Conservation (phyloP, 768 basidiomycete genomes). For the Russula sp. region DNA sequence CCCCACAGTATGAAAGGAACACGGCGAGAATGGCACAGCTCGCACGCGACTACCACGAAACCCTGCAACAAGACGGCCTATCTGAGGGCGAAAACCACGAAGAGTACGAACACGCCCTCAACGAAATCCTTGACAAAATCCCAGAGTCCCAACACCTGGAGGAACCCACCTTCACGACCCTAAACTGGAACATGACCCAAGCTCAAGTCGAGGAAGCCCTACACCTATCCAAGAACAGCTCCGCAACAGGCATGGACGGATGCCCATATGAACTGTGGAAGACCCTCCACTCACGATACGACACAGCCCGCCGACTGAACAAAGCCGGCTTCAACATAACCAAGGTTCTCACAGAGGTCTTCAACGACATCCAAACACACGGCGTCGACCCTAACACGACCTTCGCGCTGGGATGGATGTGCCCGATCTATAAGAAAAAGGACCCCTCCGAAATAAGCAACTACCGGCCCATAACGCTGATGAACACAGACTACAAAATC, state of each 20-base stretch:
- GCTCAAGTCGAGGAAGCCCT: not conserved
- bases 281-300: not conserved
- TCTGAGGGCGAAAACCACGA: not conserved
- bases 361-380: not conserved
- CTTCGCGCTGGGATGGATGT: slow-evolving; percentile 33
- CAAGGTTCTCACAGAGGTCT: not conserved
- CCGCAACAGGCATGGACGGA: not conserved
- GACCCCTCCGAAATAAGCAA: too few species aligned
- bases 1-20: not conserved
- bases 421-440: not conserved
- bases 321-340: not conserved
- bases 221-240: not conserved
- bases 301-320: not conserved
- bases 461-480: too few species aligned
- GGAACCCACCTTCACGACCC: not conserved
- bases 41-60: not conserved
- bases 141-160: not conserved
- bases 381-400: not conserved
- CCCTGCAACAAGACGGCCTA: not conserved
- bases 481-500: too few species aligned
- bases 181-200: not conserved
- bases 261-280: not conserved
- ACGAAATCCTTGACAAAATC: not conserved
- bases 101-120: not conserved
- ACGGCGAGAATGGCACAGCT: not conserved